These are phyloP conservation scores for Triticum urartu DNA, from an alignment of 176 grass and related monocot species.

Conservation along the genomic window DNA sequence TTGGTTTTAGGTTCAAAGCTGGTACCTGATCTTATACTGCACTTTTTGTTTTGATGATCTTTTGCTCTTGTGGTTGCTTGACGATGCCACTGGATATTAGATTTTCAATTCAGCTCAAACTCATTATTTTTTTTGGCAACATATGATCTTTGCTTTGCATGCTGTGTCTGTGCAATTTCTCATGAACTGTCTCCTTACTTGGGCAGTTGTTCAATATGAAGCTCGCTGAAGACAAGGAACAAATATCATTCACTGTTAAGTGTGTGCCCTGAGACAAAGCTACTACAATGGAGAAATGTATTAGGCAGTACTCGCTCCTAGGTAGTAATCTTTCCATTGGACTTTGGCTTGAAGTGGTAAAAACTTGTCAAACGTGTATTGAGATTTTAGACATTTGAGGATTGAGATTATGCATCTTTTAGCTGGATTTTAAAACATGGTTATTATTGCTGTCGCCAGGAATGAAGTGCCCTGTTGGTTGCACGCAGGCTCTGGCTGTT, in stretches of 20 bases:
- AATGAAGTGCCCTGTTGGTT: background rate
- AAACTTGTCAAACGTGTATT: background rate
- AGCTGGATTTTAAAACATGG: background rate
- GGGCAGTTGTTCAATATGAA: constrained; percentile 48
- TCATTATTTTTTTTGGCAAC: background rate
- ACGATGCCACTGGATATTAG: background rate
- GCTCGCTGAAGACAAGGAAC: constrained; percentile 19
- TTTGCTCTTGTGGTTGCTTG: background rate
- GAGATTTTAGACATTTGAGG: background rate
- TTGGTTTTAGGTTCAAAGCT: background rate
- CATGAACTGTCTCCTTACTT: background rate
- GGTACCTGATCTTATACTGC: background rate
- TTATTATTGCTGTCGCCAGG: background rate
- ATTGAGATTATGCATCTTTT: background rate
- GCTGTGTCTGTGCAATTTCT: background rate
- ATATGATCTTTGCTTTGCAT: background rate
- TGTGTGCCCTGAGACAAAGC: background rate
- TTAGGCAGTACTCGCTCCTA: background rate
- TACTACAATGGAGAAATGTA: background rate
- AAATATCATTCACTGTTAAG: background rate
- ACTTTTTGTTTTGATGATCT: background rate
- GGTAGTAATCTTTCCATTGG: background rate
- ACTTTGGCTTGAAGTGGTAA: background rate
- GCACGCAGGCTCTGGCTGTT: background rate
- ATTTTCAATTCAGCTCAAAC: background rate